phyloP scores from a whole-genome alignment of 1,284 basidiomycete genomes.

The Irpex sp. region DNA sequence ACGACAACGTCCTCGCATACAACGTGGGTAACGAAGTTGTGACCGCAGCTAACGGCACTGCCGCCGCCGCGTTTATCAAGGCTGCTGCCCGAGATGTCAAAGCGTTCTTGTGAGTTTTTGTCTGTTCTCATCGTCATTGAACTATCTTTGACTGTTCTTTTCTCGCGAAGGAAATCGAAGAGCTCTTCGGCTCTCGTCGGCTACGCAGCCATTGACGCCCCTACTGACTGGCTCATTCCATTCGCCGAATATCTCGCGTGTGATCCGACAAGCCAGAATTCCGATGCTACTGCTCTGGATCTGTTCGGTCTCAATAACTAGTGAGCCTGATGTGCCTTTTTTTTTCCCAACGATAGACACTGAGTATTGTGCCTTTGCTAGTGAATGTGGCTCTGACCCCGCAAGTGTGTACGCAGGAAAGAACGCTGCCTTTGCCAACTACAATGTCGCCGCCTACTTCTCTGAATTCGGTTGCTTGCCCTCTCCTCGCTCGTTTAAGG shows the following conservation, averaged over 20 bases:
- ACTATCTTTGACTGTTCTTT: constrained; percentile 7
- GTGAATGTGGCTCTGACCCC: constrained; percentile 79
- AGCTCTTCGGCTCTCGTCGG: constrained; percentile 71
- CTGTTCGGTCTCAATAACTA: constrained; percentile 83
- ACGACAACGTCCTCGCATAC: constrained; percentile 80
- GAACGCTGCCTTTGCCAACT: constrained; percentile 55
- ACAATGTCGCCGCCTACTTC: constrained; percentile 85
- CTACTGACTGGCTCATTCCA: constrained; percentile 59
- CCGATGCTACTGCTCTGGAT: constrained; percentile 70
- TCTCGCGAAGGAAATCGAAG: constrained; percentile 54
- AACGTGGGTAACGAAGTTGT: constrained; percentile 93
- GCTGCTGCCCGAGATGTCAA: constrained; percentile 88
- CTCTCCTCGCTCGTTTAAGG: constrained; percentile 76
- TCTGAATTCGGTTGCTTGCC: constrained; percentile 81
- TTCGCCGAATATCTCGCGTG: constrained; percentile 84
- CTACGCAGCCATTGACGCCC: constrained; percentile 84
- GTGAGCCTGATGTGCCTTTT: constrained; percentile 36
- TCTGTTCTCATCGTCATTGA: neutral
- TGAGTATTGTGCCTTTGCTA: constrained; percentile 24
- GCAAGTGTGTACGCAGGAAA: constrained; percentile 48
- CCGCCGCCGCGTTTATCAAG: constrained; percentile 80
- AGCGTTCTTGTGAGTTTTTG: constrained; percentile 67
- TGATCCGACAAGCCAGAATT: constrained; percentile 50
- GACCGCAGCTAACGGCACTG: constrained; percentile 51
- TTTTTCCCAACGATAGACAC: constrained; percentile 7